Evolutionary conservation across 1,139 yeast genomes (phyloP), one percentile per base, ranked within the genome.

Genomic region (Sugiyamaella novakii): DNA sequence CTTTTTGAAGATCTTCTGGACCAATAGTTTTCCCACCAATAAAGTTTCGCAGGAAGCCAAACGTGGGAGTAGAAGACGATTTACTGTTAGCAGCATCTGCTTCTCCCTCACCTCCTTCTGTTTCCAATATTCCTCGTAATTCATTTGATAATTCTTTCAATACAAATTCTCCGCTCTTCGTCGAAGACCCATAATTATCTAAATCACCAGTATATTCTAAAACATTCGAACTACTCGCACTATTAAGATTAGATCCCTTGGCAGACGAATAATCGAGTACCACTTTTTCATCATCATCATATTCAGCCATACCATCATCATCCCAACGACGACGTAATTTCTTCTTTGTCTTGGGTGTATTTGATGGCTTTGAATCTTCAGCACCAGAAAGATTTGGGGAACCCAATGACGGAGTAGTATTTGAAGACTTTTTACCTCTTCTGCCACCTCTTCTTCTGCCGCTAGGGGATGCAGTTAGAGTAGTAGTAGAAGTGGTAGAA

Each of bases 1-100:
- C 75, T 46, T 70, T 70, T 18, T 64, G 62, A 38, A 79, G 64
- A 45, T 76, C 81, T 10, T 71, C 73, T 30, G 69, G 71, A 1
- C 72, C 66, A 47, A 83, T 65, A 43, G 76, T 78, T 54, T 81
- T 83, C 48, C 87, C 87, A 48, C 87, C 87, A 33, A 83, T 71
- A 46, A 78, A 63, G 56, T 76, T 78, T 52, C 78, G 74, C 45
- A 83, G 66, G 57, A 81, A 83, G 1, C 80, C 76, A 59, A 83
- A 80, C 1, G 81, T 70, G 54, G 62, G 11, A 57, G 47, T 47
- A 3, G 45, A 12, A 7, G 52, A 27, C 15, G 49, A 41, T 17
- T 37, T 27, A n/a, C 18, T 44, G 19, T 44, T 48, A 27, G 17
- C 18, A 22, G 45, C 18, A 43, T 44, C 31, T 31, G 40, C 12